Conservation (phyloP, 345 rosid genomes). For the Eucalyptus curtisii region DNA sequence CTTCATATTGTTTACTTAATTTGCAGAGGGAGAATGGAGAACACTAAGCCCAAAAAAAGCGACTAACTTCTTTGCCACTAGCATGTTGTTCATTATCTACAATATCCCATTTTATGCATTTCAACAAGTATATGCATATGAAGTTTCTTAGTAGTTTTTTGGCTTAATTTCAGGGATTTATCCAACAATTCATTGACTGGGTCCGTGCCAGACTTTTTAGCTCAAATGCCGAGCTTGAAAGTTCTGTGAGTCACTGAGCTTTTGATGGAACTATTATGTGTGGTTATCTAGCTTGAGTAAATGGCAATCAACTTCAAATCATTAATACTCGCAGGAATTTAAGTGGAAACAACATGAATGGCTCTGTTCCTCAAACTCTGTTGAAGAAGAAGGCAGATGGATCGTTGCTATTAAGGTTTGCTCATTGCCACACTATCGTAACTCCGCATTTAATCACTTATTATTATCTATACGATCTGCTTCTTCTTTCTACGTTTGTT, state of each 20-base stretch:
- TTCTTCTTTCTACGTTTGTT: background rate
- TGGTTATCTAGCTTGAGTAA: background rate
- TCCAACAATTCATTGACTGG: constrained; percentile 44
- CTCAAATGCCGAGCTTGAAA: constrained; percentile 13
- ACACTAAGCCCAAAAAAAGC: background rate
- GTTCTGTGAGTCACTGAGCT: constrained; percentile 8
- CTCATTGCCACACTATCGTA: background rate
- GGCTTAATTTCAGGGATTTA: constrained; percentile 30
- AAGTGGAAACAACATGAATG: constrained; percentile 24
- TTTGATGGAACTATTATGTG: too few species aligned
- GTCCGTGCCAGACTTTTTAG: constrained; percentile 21
- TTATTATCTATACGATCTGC: background rate
- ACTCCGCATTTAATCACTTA: background rate
- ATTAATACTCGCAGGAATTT: constrained; percentile 16
- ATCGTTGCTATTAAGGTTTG: background rate
- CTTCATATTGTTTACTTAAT: background rate
- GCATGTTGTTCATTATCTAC: background rate
- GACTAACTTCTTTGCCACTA: background rate
- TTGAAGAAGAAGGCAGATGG: constrained; percentile 13
- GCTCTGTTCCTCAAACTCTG: constrained; percentile 20
- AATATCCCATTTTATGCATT: background rate
- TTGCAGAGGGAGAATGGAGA: background rate
- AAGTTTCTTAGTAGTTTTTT: background rate
- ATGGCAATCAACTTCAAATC: background rate
- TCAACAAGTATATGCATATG: background rate